Conservation (phyloP, 106 monocot genomes). For the Platanthera guangdongensis region DNA sequence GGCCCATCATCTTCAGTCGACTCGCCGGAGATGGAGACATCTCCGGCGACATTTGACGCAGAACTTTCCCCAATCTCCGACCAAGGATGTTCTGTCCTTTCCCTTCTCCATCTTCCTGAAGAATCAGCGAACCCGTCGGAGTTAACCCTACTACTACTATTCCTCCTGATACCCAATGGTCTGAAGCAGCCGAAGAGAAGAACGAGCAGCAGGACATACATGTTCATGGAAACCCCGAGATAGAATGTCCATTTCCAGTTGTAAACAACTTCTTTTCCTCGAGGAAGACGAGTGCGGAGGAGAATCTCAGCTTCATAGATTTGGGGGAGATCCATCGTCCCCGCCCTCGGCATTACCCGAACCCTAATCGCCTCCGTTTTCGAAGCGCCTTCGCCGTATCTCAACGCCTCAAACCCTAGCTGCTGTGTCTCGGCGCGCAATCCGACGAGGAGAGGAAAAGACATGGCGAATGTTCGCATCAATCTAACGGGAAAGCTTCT, state of each 20-base stretch:
- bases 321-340: slow-evolving; percentile 54
- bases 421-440: slow-evolving; percentile 39
- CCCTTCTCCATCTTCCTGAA: slow-evolving; percentile 29
- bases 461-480: slow-evolving; percentile 48
- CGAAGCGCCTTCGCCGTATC: slow-evolving; percentile 35
- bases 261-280: slow-evolving; percentile 41
- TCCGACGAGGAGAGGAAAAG: slow-evolving; percentile 46
- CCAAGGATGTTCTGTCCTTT: slow-evolving; percentile 20
- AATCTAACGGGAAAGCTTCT: slow-evolving; percentile 54
- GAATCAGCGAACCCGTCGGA: slow-evolving; percentile 13
- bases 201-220: slow-evolving; percentile 47
- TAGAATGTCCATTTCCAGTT: slow-evolving; percentile 76
- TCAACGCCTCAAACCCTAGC: slow-evolving; percentile 27
- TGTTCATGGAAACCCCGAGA: slow-evolving; percentile 44
- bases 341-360: slow-evolving; percentile 49
- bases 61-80: slow-evolving; percentile 21
- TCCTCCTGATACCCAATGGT: slow-evolving; percentile 15
- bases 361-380: slow-evolving; percentile 39
- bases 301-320: slow-evolving; percentile 37
- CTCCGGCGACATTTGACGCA: slow-evolving; percentile 19
- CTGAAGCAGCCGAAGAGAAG: slow-evolving; percentile 31
- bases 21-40: no score
- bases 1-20: no score
- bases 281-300: slow-evolving; percentile 45
- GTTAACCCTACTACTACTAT: not conserved